Evolutionary conservation across 106 monocot species (phyloP).

Genomic region (Narthecium ossifragum): DNA sequence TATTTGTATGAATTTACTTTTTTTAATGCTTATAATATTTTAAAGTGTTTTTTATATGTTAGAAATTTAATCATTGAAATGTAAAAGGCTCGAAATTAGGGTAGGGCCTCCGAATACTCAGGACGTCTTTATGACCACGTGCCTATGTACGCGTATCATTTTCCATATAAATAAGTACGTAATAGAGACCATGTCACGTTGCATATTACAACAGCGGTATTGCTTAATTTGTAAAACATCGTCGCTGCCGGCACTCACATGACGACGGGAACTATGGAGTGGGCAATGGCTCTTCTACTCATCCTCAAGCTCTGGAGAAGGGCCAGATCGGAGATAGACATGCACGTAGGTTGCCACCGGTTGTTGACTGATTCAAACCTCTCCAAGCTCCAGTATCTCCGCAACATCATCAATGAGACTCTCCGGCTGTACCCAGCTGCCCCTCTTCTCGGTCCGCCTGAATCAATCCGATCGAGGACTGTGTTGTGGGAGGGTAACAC

Average conservation of each 20-base stretch:
- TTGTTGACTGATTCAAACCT: conserved; percentile 10
- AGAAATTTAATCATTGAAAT: too few relatives aligned
- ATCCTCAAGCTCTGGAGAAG: conserved; percentile 1
- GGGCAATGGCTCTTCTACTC: conserved; percentile 17
- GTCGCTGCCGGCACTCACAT: conserved; percentile 15
- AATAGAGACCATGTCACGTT: too few relatives aligned
- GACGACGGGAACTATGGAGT: conserved; percentile 10
- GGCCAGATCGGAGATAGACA: conserved; percentile 6
- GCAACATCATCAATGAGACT: conserved; percentile 13
- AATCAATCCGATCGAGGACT: neutral
- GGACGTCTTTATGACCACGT: too few relatives aligned
- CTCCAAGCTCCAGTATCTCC: conserved; percentile 8
- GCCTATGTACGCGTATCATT: too few relatives aligned
- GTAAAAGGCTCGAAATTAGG: too few relatives aligned
- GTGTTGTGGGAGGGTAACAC: conserved; percentile 6
- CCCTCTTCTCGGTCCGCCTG: conserved; percentile 4
- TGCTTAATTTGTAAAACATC: too few relatives aligned
- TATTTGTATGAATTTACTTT: too few relatives aligned
- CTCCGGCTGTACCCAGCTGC: conserved; percentile 6
- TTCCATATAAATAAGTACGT: too few relatives aligned
- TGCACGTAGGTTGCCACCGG: neutral
- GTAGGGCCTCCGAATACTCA: too few relatives aligned
- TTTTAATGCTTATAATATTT: too few relatives aligned
- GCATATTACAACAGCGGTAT: too few relatives aligned
- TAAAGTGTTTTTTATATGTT: too few relatives aligned